A percentile compares a stretch with the other conserved stretches of the same genome.
These are phyloP conservation scores for Citrus maxima DNA, from an alignment of 345 rosid genomes.

Conservation along the genomic window DNA sequence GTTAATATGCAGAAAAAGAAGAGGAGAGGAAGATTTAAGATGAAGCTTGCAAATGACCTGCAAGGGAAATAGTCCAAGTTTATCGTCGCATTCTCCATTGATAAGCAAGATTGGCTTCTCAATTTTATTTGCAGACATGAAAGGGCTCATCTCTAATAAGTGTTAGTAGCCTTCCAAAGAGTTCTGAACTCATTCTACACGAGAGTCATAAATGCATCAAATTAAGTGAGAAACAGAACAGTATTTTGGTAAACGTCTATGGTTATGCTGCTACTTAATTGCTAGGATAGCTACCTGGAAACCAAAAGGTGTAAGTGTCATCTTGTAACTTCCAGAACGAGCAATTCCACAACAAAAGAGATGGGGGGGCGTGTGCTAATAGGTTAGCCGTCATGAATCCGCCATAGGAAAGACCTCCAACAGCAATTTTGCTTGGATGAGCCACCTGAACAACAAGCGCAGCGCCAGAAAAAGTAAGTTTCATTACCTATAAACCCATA, in stretches of 20 bases:
- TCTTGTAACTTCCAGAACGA: constrained; percentile 95
- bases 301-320: constrained; percentile 96
- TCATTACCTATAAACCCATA: too few species aligned
- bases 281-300: constrained; percentile 60
- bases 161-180: constrained; percentile 84
- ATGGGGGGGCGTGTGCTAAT: constrained; percentile 93
- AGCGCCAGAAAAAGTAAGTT: constrained; percentile 9
- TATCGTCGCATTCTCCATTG: constrained; percentile 96
- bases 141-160: constrained; percentile 94
- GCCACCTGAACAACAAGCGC: constrained; percentile 57
- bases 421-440: constrained; percentile 80
- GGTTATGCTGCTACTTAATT: background rate
- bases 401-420: constrained; percentile 98
- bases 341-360: constrained; percentile 94
- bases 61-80: constrained; percentile 94
- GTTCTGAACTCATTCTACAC: constrained; percentile 93
- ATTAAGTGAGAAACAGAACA: background rate
- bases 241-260: background rate
- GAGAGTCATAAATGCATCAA: constrained; percentile 12
- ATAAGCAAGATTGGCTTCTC: constrained; percentile 94
- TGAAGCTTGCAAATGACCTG: constrained; percentile 47
- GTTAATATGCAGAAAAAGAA: background rate
- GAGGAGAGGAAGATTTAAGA: background rate
- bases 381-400: constrained; percentile 99
- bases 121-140: constrained; percentile 91